Base-by-base conservation (phyloP, 257 asterid genomes). In the Leptodermis oblonga region DNA sequence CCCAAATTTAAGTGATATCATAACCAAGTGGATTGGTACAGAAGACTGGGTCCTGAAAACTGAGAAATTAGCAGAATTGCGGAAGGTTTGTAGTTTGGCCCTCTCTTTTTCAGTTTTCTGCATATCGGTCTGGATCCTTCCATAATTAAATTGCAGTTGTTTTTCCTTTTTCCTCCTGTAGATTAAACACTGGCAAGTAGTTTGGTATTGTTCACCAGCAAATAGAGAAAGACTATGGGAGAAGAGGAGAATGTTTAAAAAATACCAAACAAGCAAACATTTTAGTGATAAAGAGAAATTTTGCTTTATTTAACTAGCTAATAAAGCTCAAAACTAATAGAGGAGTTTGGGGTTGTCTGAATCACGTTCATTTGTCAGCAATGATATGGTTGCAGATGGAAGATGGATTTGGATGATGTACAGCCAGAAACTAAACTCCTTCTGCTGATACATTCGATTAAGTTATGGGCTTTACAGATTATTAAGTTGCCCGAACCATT, bases 1-100 rank as follows among this genome's bases (percentile, higher is more conserved):
- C 73, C 92, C 92, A 56, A 79, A 81, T 74, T 84, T 90, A 49
- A 87, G 95, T 74, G 48, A 77, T 41, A 85, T 87, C 63, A 80
- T 90, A 68, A 86, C 92, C 26, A 87, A 86, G 80, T 90, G 96
- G 96, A 85, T 74, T 79, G 96, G 89, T 52, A 77, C 81, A 22
- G 85, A 83, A 39, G 90, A 83, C 72, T 90, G 96, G 96, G 83
- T 90, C 83, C 79, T 90, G 73, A 74, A 86, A 70, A 81, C 95
- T 69, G 88, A 86, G 71, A 84, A 81, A 58, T 74, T 90, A 79
- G 87, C 88, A 34, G 95, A 86, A 79, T 69, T 90, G 75, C 84
- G 77, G 51, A 80, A 87, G 96, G 96, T 90, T 52, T 61, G 66
- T 11, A 58, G 45, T 62, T 48, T 42, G 42, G 10, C 22, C 34